A percentile compares a stretch with the other conserved stretches of the same genome.
Conservation (phyloP, 2,329 filamentous ascomycete genomes). For the Cercospora nicotianae region DNA sequence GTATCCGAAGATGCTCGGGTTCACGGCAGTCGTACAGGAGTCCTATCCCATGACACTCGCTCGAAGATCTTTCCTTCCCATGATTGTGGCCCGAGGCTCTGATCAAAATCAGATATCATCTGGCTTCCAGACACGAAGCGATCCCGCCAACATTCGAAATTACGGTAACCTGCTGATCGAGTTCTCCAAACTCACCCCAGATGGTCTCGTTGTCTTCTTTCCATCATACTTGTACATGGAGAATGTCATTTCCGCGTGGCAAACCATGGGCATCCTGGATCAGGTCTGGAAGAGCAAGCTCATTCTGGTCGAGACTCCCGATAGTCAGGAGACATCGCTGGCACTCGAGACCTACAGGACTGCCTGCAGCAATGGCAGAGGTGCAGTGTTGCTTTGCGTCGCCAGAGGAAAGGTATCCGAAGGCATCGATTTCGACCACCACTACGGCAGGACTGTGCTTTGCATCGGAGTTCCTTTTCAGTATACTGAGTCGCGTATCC, state of each 20-base stretch:
- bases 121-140: conserved; percentile 91
- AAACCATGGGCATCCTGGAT: conserved; percentile 96
- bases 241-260: conserved; percentile 98
- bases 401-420: conserved; percentile 96
- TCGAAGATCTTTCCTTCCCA: conserved; percentile 89
- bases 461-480: conserved; percentile 98
- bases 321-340: conserved; percentile 93
- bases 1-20: conserved; percentile 98
- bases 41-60: conserved; percentile 97
- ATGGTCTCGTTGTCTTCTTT: conserved; percentile 99
- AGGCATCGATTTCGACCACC: conserved; percentile 98
- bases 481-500: conserved; percentile 94
- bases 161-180: conserved; percentile 92
- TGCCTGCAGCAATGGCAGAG: conserved; percentile 94
- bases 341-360: conserved; percentile 96
- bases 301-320: conserved; percentile 94
- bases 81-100: conserved; percentile 94
- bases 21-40: conserved; percentile 88
- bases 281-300: conserved; percentile 99
- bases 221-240: conserved; percentile 99
- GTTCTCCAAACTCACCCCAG: conserved; percentile 92
- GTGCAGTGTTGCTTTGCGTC: conserved; percentile 89
- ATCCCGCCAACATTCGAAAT: conserved; percentile 94
- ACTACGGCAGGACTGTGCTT: conserved; percentile 92
- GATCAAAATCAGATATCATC: conserved; percentile 93